A percentile compares a stretch with the other conserved stretches of the same genome.
Conservation (phyloP, 768 basidiomycete genomes). For the Leucocoprinus birnbaumii region DNA sequence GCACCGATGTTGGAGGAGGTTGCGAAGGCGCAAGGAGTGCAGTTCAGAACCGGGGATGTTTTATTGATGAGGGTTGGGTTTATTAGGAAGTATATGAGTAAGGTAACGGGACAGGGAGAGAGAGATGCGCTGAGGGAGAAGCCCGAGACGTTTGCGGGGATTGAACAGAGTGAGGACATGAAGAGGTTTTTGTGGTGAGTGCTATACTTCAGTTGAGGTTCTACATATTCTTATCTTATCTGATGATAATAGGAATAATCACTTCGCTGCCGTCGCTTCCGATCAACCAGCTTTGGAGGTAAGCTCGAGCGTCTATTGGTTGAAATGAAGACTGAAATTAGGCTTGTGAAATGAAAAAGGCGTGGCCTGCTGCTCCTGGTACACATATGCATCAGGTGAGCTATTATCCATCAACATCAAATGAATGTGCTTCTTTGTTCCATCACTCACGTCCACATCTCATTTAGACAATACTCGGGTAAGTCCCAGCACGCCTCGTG, state of each 20-base stretch:
- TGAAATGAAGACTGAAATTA: not conserved
- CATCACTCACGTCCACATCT: conserved; percentile 1
- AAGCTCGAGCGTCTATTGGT: conserved; percentile 7
- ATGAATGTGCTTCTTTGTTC: not conserved
- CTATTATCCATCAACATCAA: conserved; percentile 8
- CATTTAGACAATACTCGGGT: conserved; percentile 57
- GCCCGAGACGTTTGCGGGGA: conserved; percentile 59
- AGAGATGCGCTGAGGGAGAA: conserved; percentile 38
- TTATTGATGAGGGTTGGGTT: conserved; percentile 61
- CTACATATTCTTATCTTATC: no score
- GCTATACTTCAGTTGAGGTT: no score
- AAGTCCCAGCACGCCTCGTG: conserved; percentile 20
- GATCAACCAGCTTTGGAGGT: conserved; percentile 70
- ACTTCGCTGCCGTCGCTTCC: conserved; percentile 67
- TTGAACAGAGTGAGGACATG: conserved; percentile 69
- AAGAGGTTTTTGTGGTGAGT: conserved; percentile 68
- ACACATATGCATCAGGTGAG: conserved; percentile 54
- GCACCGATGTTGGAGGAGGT: conserved; percentile 56
- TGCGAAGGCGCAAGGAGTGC: conserved; percentile 55
- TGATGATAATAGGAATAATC: conserved; percentile 54
- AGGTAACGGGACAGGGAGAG: conserved; percentile 32
- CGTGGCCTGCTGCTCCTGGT: conserved; percentile 51
- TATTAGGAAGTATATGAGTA: conserved; percentile 50
- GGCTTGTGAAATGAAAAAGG: conserved; percentile 13
- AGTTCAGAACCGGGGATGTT: conserved; percentile 58